These are phyloP conservation scores for Nigrospora osmanthi DNA, from an alignment of 2,329 filamentous ascomycete genomes.

Conservation along the genomic window DNA sequence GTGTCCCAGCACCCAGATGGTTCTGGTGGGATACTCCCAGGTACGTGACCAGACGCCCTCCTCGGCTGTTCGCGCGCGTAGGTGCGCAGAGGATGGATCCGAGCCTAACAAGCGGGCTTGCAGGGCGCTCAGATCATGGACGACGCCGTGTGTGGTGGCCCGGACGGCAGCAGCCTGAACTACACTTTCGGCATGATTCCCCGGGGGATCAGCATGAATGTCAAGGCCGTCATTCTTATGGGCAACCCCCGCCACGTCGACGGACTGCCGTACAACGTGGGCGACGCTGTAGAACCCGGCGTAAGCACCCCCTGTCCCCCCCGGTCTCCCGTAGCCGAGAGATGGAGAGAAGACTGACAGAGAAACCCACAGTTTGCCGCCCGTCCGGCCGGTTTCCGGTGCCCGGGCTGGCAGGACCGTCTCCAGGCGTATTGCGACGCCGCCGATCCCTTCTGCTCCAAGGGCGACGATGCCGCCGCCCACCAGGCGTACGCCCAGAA, in stretches of 20 bases:
- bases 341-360: slow-evolving; percentile 5
- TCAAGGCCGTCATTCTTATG: slow-evolving; percentile 53
- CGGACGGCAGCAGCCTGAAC: slow-evolving; percentile 38
- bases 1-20: slow-evolving; percentile 46
- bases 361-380: slow-evolving; percentile 40
- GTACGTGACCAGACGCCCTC: slow-evolving; percentile 20
- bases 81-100: no score
- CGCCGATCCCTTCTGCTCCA: slow-evolving; percentile 54
- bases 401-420: slow-evolving; percentile 40
- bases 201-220: slow-evolving; percentile 35
- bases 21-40: slow-evolving; percentile 56
- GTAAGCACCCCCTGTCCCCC: slow-evolving; percentile 30
- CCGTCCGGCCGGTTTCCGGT: slow-evolving; percentile 44
- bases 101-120: neutral
- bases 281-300: slow-evolving; percentile 45
- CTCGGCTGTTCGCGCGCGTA: no score
- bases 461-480: slow-evolving; percentile 41
- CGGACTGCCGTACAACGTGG: slow-evolving; percentile 48
- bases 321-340: neutral
- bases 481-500: slow-evolving; percentile 51
- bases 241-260: slow-evolving; percentile 47
- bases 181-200: slow-evolving; percentile 33
- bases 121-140: slow-evolving; percentile 56
- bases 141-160: slow-evolving; percentile 51
- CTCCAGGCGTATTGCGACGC: slow-evolving; percentile 52